These are phyloP conservation scores for Rhodotorula taiwanensis DNA, from an alignment of 768 basidiomycete genomes.

Conservation along the genomic window DNA sequence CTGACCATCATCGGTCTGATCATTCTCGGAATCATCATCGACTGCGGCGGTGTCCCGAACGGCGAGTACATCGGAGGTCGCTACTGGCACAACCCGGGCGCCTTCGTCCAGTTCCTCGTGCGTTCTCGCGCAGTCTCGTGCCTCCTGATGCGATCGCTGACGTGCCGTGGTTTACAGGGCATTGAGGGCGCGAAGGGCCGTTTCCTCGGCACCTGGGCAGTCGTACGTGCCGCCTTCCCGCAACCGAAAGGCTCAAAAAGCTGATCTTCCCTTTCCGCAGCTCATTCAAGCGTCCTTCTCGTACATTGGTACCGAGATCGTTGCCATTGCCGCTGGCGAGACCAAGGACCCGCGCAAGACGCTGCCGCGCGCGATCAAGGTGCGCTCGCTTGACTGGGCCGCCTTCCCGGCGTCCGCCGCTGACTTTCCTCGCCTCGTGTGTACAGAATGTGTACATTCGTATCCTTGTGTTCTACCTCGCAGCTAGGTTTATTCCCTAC, in stretches of 20 bases:
- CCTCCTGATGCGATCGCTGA: too few species aligned
- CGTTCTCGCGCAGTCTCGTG: too few species aligned
- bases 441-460: conserved; percentile 23
- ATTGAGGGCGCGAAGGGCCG: conserved; percentile 60
- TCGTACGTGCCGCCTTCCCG: too few species aligned
- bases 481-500: conserved; percentile 34
- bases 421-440: not conserved
- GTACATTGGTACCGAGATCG: conserved; percentile 50
- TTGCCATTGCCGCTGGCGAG: conserved; percentile 50
- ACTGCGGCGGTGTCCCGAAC: conserved; percentile 32
- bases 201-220: conserved; percentile 53
- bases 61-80: conserved; percentile 63
- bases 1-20: conserved; percentile 45
- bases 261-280: not conserved
- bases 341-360: conserved; percentile 49
- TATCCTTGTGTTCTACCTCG: conserved; percentile 56
- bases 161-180: conserved; percentile 31
- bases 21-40: conserved; percentile 52
- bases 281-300: conserved; percentile 47
- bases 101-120: conserved; percentile 3
- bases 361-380: conserved; percentile 25
- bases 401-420: not conserved
- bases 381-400: not conserved
- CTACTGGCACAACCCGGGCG: conserved; percentile 49
- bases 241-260: not conserved